A percentile compares a stretch with the other conserved stretches of the same genome.
Conservation (phyloP, 805 yeast species). For the Ogataea corticis region DNA sequence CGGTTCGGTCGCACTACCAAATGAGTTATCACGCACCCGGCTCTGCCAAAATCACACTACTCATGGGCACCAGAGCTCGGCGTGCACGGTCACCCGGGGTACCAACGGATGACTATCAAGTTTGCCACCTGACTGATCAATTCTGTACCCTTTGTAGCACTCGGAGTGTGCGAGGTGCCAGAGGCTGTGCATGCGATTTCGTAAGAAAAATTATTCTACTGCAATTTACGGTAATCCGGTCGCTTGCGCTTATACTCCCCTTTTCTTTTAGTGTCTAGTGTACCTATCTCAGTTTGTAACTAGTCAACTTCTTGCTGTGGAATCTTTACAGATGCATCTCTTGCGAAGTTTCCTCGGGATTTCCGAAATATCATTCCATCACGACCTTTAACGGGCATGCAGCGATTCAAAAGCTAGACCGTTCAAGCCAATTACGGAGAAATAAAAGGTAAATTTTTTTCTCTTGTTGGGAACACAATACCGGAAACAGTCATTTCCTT, state of each 20-base stretch:
- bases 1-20: slow-evolving; percentile 1
- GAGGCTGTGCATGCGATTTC: neutral
- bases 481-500: slow-evolving; percentile 1
- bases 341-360: neutral
- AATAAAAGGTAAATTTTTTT: slow-evolving; percentile 1
- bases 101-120: no score
- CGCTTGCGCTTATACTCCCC: neutral
- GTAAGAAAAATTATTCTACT: neutral
- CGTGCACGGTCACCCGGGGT: no score
- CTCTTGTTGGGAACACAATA: neutral
- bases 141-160: neutral
- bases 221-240: neutral
- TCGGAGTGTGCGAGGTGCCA: no score
- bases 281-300: neutral
- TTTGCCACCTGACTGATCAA: no score
- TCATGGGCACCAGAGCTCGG: no score
- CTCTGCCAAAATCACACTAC: no score
- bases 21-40: slow-evolving; percentile 1
- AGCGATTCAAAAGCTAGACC: neutral
- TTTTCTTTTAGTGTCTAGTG: neutral
- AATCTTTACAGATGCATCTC: no score
- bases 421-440: neutral
- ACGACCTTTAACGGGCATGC: no score
- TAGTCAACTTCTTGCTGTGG: neutral
- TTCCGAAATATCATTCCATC: neutral